phyloP scores from a whole-genome alignment of 306 rosid genomes.

The Vachellia collinsii region DNA sequence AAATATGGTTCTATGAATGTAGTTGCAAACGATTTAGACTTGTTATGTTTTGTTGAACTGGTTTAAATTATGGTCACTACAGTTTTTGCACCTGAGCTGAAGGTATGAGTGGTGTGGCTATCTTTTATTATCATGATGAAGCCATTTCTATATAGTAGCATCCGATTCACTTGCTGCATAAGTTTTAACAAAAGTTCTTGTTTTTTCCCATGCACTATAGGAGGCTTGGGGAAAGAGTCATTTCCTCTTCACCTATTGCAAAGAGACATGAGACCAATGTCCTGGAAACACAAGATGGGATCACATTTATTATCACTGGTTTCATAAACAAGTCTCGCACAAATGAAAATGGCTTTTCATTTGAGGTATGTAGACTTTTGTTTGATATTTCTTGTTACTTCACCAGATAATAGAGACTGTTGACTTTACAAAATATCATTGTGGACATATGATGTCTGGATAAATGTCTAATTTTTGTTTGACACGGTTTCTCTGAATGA shows the following conservation, averaged over 20 bases:
- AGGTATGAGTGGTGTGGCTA: background rate
- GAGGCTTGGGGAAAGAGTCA: constrained; percentile 36
- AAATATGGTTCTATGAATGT: background rate
- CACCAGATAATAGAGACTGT: background rate
- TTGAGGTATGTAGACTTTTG: constrained; percentile 12
- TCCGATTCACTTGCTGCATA: background rate
- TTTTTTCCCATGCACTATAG: constrained; percentile 9
- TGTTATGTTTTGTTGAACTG: background rate
- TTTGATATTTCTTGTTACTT: background rate
- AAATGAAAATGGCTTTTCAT: constrained; percentile 42
- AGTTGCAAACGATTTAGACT: background rate
- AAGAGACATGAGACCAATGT: constrained; percentile 47
- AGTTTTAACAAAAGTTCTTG: background rate
- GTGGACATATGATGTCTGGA: background rate
- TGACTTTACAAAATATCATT: background rate
- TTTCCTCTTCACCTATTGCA: constrained; percentile 37
- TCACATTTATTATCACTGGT: constrained; percentile 33
- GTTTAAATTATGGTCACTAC: background rate
- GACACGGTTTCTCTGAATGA: background rate
- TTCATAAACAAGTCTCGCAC: constrained; percentile 41
- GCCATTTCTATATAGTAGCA: background rate
- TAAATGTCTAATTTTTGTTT: background rate
- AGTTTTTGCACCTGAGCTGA: background rate
- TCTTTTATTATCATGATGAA: background rate
- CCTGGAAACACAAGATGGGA: constrained; percentile 43